Evolutionary conservation across 768 basidiomycete genomes (phyloP), one percentile per base, ranked within the genome.

Genomic region (Exidia glandulosa): DNA sequence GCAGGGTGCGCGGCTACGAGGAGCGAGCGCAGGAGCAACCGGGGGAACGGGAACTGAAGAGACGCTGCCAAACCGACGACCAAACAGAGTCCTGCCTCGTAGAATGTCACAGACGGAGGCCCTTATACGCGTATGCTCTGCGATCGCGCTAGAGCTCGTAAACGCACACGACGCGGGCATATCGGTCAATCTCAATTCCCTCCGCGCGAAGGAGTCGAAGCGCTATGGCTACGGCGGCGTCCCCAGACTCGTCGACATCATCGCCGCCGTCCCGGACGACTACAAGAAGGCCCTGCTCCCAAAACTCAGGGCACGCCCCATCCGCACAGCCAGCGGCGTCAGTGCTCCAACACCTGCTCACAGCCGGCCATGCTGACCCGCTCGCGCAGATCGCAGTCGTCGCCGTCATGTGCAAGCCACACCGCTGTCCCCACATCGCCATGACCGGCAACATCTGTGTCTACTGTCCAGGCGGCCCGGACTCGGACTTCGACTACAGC

Each of bases 381-480:
- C 27, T 13, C 19, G 19, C 31, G 31, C 62, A 95, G 93, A 94
- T 98, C 61, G 96, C 95, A 16, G 95, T 98, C 27, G 96, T 99
- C 14, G 96, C 96, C 9, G 95, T 99, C n/a, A 99, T 99, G 96
- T 95, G 94, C 77, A 99, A 98, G 69, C 96, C 96, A 1, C 96
- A 99, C 77, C 83, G 96, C 58, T 99, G 96, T 77, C 96, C 96
- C 3, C 96, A 99, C 75, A 98, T 99, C 59, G 96, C 96, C 7
- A 96, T 99, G 92, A 99, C 96, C 0, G 96, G 96, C 31, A 99
- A 99, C 67, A 98, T 99, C 60, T 99, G 96, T 74, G 96, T 99
- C 87, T 95, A 98, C 71, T 99, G 96, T 69, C 96, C 96, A 3
- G 96, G 96, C 60, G 96, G 96, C 19, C 96, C 96, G 3, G 96